Evolutionary conservation across 2,329 filamentous ascomycete genomes (phyloP).

Genomic region (Colletotrichum camelliae): DNA sequence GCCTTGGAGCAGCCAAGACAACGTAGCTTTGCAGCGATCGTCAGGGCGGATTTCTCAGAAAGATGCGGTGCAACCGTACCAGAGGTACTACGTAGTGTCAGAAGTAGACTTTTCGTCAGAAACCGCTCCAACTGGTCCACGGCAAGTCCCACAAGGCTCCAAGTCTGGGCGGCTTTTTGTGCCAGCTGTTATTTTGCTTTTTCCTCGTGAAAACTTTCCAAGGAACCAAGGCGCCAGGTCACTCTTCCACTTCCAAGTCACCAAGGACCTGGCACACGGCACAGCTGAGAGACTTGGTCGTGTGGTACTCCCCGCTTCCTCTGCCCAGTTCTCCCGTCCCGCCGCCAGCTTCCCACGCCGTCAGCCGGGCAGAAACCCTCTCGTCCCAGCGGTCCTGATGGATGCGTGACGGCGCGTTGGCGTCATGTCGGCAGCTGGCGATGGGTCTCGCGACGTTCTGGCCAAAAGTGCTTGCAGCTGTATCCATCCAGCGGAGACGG

Average conservation of each 20-base stretch:
- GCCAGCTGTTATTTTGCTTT: not conserved
- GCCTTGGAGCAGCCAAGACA: not conserved
- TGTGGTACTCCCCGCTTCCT: not conserved
- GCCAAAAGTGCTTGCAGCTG: slow-evolving; percentile 10
- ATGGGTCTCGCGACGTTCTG: slow-evolving; percentile 4
- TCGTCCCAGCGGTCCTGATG: not conserved
- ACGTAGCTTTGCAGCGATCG: slow-evolving; percentile 14
- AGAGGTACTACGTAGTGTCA: too few relatives aligned
- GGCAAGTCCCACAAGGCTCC: slow-evolving; percentile 6
- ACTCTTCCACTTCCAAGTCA: not conserved
- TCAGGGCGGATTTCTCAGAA: slow-evolving; percentile 6
- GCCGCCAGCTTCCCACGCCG: not conserved
- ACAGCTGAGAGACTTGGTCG: not conserved
- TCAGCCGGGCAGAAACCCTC: not conserved
- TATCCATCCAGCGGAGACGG: not conserved
- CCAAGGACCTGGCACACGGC: not conserved
- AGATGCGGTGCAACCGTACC: not conserved
- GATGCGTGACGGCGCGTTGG: slow-evolving; percentile 9
- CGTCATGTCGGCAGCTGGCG: slow-evolving; percentile 9
- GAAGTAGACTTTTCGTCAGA: not conserved
- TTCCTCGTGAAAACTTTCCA: not conserved
- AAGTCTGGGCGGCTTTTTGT: not conserved
- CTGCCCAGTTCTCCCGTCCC: not conserved
- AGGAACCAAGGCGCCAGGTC: not conserved
- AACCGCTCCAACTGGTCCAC: not conserved